Base-by-base conservation (phyloP, 1,139 yeast genomes). In the Suhomyces bokatorum region DNA sequence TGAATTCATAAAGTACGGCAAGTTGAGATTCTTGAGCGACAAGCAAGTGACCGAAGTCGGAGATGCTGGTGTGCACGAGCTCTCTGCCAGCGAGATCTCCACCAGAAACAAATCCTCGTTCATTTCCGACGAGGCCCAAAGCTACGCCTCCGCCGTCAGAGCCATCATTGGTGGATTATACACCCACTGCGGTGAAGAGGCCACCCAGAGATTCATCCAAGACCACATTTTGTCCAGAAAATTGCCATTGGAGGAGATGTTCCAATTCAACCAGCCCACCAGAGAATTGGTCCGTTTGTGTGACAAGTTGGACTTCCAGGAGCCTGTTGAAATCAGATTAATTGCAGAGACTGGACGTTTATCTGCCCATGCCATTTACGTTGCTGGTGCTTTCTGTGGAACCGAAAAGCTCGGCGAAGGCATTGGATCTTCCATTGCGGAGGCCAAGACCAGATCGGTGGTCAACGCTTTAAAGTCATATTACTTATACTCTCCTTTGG, bases 341-440 rank as follows among this genome's bases (percentile, higher is more conserved):
- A 72, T 93, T 49, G 93, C 96, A 27, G 99, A 93, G 67, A 86
- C 96, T 26, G 99, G 99, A 63, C 80, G 99, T 66, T 73, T 76
- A 57, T 82, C 97, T 4, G 80, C 81, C 47, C 82, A 88, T 45
- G 96, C 99, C 22, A 85, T 90, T 36, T 93, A 80, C 58, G 87
- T 91, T 14, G 96, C 93, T 30, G 98, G 97, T 43, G 95, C 89
- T 1, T 93, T 90, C 65, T 77, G 85, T 46, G 98, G 97, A 30
- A 75, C 76, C 17, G 82, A 83, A 50, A 85, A 89, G 66, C 74
- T 93, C 46, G 97, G 98, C 42, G 98, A 93, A 68, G 97, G 97
- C 37, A 90, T 87, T 58, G 99, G 98, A 39, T 75, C 95, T n/a
- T 87, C 96, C 37, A 73, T 93, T 56, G 80, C 78, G 53, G 99